Conservation (phyloP, 805 yeast species). For the Yamadazyma sp. region DNA sequence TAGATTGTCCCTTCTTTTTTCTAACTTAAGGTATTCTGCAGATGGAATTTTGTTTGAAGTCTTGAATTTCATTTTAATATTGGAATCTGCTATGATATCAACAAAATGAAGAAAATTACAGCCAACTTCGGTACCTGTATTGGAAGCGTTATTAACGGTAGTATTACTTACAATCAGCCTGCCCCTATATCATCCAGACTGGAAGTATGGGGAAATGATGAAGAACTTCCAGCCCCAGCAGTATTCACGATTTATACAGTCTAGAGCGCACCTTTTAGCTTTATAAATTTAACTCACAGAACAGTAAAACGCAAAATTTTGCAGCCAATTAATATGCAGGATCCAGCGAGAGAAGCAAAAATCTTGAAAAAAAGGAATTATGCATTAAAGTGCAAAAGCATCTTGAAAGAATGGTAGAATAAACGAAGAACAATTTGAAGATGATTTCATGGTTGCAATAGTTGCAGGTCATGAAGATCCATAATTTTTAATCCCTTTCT, state of each 20-base stretch:
- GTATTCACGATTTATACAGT: too few relatives aligned
- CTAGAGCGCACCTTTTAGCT: too few relatives aligned
- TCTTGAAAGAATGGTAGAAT: conserved; percentile 33
- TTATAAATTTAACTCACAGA: too few relatives aligned
- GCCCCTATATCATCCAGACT: conserved; percentile 19
- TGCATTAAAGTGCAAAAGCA: too few relatives aligned
- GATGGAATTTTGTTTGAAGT: conserved; percentile 9
- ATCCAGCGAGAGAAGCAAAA: too few relatives aligned
- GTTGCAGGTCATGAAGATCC: conserved; percentile 70
- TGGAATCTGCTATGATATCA: conserved; percentile 19
- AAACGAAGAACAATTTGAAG: conserved; percentile 47
- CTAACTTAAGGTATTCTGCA: conserved; percentile 9
- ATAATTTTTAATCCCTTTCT: conserved; percentile 47
- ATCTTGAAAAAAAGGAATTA: too few relatives aligned
- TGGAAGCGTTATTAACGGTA: conserved; percentile 20
- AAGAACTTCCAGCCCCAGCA: conserved; percentile 11
- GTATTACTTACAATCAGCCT: conserved; percentile 15
- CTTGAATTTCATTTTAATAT: conserved; percentile 14
- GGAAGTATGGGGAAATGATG: conserved; percentile 17
- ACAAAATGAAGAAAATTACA: conserved; percentile 13
- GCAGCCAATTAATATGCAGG: too few relatives aligned
- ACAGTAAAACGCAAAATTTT: too few relatives aligned
- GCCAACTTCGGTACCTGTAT: conserved; percentile 17
- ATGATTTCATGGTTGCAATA: conserved; percentile 52
- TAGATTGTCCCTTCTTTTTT: conserved; percentile 14